These are phyloP conservation scores for Berkeleyomyces basicola DNA, from an alignment of 2,329 filamentous ascomycete species.

Conservation along the genomic window DNA sequence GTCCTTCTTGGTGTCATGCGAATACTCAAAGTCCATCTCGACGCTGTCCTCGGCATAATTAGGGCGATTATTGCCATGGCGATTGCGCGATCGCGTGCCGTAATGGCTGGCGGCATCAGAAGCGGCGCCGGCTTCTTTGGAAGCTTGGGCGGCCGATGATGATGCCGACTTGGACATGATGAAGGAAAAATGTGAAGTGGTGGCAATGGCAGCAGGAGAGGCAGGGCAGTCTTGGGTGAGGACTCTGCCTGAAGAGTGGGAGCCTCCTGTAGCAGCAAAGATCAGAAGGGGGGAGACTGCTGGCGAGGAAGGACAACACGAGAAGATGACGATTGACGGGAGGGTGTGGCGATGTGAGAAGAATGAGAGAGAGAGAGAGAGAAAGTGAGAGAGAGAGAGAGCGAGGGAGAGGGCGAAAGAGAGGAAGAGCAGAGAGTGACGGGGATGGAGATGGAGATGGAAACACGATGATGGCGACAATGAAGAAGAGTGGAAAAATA, in stretches of 20 bases:
- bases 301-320: background rate
- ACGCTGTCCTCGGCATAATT: conserved; percentile 91
- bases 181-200: conserved; percentile 17
- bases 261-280: background rate
- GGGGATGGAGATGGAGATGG: background rate
- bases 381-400: conserved; percentile 1
- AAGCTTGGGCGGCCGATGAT: conserved; percentile 25
- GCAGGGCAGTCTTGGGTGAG: background rate
- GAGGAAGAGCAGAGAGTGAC: background rate
- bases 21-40: conserved; percentile 72
- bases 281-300: background rate
- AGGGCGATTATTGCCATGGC: conserved; percentile 58
- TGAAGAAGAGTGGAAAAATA: background rate
- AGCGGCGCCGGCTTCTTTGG: conserved; percentile 31
- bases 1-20: conserved; percentile 36
- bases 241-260: background rate
- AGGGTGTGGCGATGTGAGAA: background rate
- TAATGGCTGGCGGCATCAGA: conserved; percentile 51
- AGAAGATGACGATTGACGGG: background rate
- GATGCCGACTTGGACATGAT: conserved; percentile 33
- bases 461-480: background rate
- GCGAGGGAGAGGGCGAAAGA: conserved; percentile 5
- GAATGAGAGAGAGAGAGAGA: background rate
- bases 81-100: conserved; percentile 86
- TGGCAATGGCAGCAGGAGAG: background rate